Percentiles rank a stretch among this genome's conserved stretches.
Evolutionary conservation across 1,284 basidiomycete species (phyloP).

Genomic region (Puccinia brachypodii): DNA sequence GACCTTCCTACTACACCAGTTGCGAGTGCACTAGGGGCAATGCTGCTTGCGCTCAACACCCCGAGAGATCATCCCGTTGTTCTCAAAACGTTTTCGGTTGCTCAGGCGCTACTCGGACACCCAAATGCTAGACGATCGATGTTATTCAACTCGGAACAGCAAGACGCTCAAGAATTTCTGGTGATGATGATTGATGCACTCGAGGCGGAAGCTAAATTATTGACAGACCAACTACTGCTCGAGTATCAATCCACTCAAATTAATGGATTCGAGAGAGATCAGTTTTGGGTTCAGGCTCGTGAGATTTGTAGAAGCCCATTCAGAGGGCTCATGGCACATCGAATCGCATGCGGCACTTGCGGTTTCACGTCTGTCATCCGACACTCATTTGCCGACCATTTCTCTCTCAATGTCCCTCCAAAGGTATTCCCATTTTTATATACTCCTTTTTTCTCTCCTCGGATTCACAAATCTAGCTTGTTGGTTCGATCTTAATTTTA

Average conservation of each 20-base stretch:
- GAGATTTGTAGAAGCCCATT: slow-evolving; percentile 60
- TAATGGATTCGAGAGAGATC: slow-evolving; percentile 20
- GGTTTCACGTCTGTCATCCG: slow-evolving; percentile 85
- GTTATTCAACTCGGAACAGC: slow-evolving; percentile 82
- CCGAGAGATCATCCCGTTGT: slow-evolving; percentile 64
- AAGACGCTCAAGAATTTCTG: slow-evolving; percentile 92
- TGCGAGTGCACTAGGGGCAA: slow-evolving; percentile 63
- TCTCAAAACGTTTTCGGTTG: slow-evolving; percentile 52
- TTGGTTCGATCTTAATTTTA: not conserved
- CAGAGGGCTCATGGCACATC: slow-evolving; percentile 76
- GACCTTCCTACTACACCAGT: not conserved
- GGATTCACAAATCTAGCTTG: not conserved
- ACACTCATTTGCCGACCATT: slow-evolving; percentile 78
- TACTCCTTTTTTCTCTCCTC: not conserved
- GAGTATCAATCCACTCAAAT: slow-evolving; percentile 49
- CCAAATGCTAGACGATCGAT: slow-evolving; percentile 12
- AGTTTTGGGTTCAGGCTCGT: slow-evolving; percentile 25
- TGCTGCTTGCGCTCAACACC: slow-evolving; percentile 32
- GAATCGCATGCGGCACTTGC: slow-evolving; percentile 74
- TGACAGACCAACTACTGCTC: slow-evolving; percentile 55
- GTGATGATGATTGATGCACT: slow-evolving; percentile 82
- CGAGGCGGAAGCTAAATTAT: slow-evolving; percentile 68
- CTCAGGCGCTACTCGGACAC: slow-evolving; percentile 45
- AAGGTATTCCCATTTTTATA: slow-evolving; percentile 51
- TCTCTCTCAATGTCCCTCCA: slow-evolving; percentile 72